phyloP scores from a whole-genome alignment of 345 rosid genomes.

The Eucalyptus rudis region DNA sequence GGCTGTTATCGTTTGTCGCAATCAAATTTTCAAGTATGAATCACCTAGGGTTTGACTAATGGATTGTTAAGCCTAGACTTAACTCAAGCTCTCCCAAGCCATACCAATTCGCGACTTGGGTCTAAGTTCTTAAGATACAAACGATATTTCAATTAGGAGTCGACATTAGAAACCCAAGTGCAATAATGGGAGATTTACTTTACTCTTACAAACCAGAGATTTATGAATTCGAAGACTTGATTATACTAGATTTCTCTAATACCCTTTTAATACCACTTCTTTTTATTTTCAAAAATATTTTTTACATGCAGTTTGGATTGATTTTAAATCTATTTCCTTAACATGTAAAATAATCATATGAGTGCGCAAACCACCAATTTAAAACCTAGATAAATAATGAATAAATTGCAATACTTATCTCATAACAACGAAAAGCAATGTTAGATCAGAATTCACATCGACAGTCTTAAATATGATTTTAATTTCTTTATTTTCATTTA shows the following conservation, averaged over 20 bases:
- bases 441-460: rapidly evolving
- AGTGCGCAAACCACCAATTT: no score
- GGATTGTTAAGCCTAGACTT: rapidly evolving
- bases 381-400: no score
- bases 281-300: no score
- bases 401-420: rapidly evolving
- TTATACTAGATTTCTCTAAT: no score
- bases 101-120: rapidly evolving
- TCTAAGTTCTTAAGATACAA: no score
- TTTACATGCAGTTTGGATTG: no score
- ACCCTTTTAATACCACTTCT: rapidly evolving
- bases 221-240: rapidly evolving
- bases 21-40: rapidly evolving
- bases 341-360: rapidly evolving
- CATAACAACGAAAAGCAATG: rapidly evolving
- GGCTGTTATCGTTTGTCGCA: rapidly evolving
- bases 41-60: rapidly evolving
- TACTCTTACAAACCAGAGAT: rapidly evolving
- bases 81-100: no score
- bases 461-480: rapidly evolving
- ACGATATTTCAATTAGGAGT: no score
- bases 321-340: no score
- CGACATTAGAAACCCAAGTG: rapidly evolving
- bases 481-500: no score
- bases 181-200: rapidly evolving